Evolutionary conservation across 1,284 basidiomycete species (phyloP).

Genomic region (Naganishia sp.): DNA sequence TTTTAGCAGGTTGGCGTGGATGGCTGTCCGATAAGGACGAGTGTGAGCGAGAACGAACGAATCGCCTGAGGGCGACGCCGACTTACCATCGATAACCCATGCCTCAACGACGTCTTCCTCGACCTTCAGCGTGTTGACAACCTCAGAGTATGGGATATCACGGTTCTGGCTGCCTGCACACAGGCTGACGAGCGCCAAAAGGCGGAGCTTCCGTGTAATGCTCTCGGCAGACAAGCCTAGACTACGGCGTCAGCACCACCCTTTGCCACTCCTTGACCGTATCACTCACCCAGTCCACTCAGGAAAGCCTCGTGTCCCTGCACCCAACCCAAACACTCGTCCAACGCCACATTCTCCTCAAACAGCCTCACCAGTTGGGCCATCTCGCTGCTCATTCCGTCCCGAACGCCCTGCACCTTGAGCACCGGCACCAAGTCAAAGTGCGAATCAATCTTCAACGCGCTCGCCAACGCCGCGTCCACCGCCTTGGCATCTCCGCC

Average conservation of each 20-base stretch:
- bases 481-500: constrained; percentile 61
- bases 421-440: constrained; percentile 82
- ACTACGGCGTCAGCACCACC: neutral
- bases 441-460: constrained; percentile 67
- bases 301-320: constrained; percentile 61
- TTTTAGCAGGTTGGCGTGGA: constrained; percentile 75
- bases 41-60: constrained; percentile 38
- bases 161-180: constrained; percentile 74
- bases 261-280: neutral
- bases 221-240: constrained; percentile 51
- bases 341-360: constrained; percentile 66
- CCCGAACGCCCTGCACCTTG: constrained; percentile 43
- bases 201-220: constrained; percentile 77
- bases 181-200: constrained; percentile 75
- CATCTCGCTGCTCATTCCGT: constrained; percentile 41
- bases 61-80: constrained; percentile 86
- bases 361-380: constrained; percentile 49
- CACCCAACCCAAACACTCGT: constrained; percentile 68
- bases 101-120: constrained; percentile 73
- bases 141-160: constrained; percentile 71
- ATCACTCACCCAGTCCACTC: constrained; percentile 56
- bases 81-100: constrained; percentile 86
- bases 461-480: constrained; percentile 54
- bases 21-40: constrained; percentile 60
- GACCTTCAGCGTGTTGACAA: constrained; percentile 70